These are phyloP conservation scores for Capillidium heterosporum DNA, from an alignment of 371 early-diverging fungal genomes.

Conservation along the genomic window DNA sequence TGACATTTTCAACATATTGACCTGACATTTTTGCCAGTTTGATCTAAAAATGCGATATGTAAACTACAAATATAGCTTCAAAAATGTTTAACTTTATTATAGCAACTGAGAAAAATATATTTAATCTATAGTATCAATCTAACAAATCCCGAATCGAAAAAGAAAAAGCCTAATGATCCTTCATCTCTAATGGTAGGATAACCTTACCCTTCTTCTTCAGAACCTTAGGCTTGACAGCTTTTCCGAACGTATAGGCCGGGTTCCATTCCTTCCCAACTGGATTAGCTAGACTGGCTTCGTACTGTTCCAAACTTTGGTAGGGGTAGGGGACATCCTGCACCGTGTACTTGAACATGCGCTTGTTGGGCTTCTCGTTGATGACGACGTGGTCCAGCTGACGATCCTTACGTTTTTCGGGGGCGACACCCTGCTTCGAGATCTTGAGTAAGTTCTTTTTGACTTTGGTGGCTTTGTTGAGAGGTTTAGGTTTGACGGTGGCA, in stretches of 20 bases:
- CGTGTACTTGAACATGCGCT: conserved; percentile 59
- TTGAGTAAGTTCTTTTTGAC: conserved; percentile 39
- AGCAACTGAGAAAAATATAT: too few relatives aligned
- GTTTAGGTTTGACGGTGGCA: conserved; percentile 26
- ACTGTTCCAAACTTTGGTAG: conserved; percentile 70
- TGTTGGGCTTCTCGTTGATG: conserved; percentile 68
- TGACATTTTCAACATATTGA: too few relatives aligned
- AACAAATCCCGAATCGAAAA: too few relatives aligned
- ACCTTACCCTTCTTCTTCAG: conserved; percentile 62
- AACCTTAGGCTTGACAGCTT: conserved; percentile 61
- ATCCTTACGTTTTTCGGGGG: conserved; percentile 52
- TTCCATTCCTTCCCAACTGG: conserved; percentile 96
- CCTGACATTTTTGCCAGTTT: too few relatives aligned
- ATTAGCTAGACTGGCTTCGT: conserved; percentile 59
- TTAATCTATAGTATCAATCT: too few relatives aligned
- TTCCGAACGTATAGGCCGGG: conserved; percentile 45
- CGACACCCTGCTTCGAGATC: conserved; percentile 29
- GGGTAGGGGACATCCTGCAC: conserved; percentile 60
- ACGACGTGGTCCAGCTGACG: conserved; percentile 68
- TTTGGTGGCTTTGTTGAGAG: conserved; percentile 8
- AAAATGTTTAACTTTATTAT: too few relatives aligned
- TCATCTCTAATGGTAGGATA: conserved; percentile 56
- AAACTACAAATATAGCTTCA: too few relatives aligned
- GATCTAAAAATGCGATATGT: too few relatives aligned
- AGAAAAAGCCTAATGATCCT: conserved; percentile 4